A percentile compares a stretch with the other conserved stretches of the same genome.
These are phyloP conservation scores for Suhomyces emberorum DNA, from an alignment of 805 yeast species.

Conservation along the genomic window DNA sequence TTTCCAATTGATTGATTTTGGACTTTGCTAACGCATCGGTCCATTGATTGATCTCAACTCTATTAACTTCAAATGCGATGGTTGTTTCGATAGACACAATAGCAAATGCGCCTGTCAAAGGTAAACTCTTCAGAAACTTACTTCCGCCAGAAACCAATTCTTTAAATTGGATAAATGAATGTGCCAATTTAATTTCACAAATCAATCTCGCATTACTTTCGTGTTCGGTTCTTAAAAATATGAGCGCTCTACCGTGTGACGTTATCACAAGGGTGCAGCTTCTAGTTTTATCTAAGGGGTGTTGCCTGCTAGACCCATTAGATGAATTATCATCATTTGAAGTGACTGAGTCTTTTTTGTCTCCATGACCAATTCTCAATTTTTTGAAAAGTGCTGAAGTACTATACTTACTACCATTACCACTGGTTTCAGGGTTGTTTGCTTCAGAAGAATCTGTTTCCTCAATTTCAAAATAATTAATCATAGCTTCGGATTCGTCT, in stretches of 20 bases:
- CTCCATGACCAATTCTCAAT: conserved; percentile 13
- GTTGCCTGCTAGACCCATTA: conserved; percentile 4
- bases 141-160: conserved; percentile 49
- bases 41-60: conserved; percentile 54
- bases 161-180: conserved; percentile 52
- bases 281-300: conserved; percentile 33
- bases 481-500: conserved; percentile 62
- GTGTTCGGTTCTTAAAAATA: conserved; percentile 45
- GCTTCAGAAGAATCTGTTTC: conserved; percentile 10
- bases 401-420: conserved; percentile 12
- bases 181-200: conserved; percentile 53
- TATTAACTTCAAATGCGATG: conserved; percentile 55
- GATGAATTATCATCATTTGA: background rate
- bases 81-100: conserved; percentile 54
- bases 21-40: conserved; percentile 45
- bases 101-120: conserved; percentile 50
- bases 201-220: conserved; percentile 42
- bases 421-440: background rate
- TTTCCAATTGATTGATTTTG: conserved; percentile 21
- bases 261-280: conserved; percentile 58
- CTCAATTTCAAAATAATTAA: conserved; percentile 43
- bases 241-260: conserved; percentile 57
- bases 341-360: conserved; percentile 2
- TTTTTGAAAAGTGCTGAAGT: conserved; percentile 17
- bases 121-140: conserved; percentile 28